phyloP scores from a whole-genome alignment of 352 stramenopile genomes.

The Phytophthora boehmeriae region DNA sequence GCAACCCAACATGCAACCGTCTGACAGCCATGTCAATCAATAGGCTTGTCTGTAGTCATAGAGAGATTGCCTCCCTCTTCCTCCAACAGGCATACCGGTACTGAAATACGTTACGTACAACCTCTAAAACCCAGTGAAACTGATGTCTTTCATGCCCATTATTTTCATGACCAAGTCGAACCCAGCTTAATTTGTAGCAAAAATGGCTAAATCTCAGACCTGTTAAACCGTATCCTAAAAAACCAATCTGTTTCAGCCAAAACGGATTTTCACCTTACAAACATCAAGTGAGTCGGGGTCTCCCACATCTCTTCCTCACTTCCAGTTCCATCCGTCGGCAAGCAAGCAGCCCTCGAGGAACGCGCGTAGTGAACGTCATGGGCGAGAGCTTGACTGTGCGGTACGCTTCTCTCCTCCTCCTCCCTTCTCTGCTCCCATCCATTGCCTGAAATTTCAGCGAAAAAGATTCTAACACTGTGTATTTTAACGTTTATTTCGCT shows the following conservation, averaged over 20 bases:
- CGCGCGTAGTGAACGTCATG: constrained; percentile 18
- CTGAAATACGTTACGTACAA: too few species aligned
- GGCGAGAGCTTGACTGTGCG: constrained; percentile 58
- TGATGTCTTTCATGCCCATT: too few species aligned
- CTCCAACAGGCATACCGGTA: too few species aligned
- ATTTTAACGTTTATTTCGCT: neutral
- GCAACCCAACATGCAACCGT: too few species aligned
- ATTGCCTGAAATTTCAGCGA: too few species aligned
- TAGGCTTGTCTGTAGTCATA: too few species aligned
- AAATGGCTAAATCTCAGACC: constrained; percentile 20
- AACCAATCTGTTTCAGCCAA: constrained; percentile 1
- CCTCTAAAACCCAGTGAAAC: too few species aligned
- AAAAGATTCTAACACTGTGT: too few species aligned
- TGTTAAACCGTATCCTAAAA: constrained; percentile 9
- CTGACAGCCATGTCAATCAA: too few species aligned
- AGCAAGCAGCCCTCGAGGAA: neutral
- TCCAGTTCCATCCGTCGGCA: constrained; percentile 1
- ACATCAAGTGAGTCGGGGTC: neutral
- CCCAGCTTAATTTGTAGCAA: too few species aligned
- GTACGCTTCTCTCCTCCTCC: constrained; percentile 27
- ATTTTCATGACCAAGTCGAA: too few species aligned
- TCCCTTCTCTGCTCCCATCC: neutral
- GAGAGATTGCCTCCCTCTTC: too few species aligned
- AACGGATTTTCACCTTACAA: constrained; percentile 17
- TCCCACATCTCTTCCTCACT: constrained; percentile 14